Conservation (phyloP, 2,329 filamentous ascomycete genomes). For the Alternaria sp. region DNA sequence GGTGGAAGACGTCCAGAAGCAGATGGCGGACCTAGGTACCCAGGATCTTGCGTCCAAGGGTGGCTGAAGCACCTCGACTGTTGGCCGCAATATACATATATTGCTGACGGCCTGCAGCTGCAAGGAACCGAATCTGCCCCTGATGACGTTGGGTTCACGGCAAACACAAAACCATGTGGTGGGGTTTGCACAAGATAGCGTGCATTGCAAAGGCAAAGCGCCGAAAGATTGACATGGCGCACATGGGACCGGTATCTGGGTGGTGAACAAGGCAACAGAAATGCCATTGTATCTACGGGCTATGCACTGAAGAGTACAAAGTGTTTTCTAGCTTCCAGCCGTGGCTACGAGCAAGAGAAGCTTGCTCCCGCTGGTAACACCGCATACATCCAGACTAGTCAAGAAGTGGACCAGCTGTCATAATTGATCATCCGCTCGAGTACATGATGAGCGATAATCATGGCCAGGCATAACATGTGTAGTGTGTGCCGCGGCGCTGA, state of each 20-base stretch:
- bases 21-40: slow-evolving; percentile 44
- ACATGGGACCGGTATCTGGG: not conserved
- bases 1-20: slow-evolving; percentile 43
- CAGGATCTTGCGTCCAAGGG: slow-evolving; percentile 27
- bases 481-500: slow-evolving; percentile 5
- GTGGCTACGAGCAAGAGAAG: not conserved
- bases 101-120: slow-evolving; percentile 31
- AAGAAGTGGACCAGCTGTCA: slow-evolving; percentile 3
- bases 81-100: slow-evolving; percentile 32
- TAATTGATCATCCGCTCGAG: slow-evolving; percentile 6
- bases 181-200: slow-evolving; percentile 11
- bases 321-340: slow-evolving; percentile 3
- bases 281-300: slow-evolving; percentile 15
- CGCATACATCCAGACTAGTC: slow-evolving; percentile 13
- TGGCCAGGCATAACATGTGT: not conserved
- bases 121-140: slow-evolving; percentile 21
- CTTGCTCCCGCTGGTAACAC: slow-evolving; percentile 6
- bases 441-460: not conserved
- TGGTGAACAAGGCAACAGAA: slow-evolving; percentile 1
- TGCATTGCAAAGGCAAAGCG: not conserved
- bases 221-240: not conserved
- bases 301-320: slow-evolving; percentile 7
- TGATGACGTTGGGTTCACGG: slow-evolving; percentile 18
- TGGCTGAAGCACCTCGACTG: slow-evolving; percentile 31
- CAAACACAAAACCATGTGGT: slow-evolving; percentile 28